Evolutionary conservation across 352 stramenopile species (phyloP).

Genomic region (Pythium dissimile): DNA sequence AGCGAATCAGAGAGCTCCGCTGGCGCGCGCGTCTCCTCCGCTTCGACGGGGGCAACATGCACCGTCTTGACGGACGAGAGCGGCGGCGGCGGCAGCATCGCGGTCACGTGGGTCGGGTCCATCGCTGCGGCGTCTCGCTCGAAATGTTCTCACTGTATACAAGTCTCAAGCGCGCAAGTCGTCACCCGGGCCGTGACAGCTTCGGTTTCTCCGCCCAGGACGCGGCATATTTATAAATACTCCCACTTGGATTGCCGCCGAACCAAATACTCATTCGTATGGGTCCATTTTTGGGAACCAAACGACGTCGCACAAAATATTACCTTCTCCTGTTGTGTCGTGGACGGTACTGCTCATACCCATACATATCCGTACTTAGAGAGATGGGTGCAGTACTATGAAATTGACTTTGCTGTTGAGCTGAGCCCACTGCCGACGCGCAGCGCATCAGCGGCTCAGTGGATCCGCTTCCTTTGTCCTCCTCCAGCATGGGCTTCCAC

Average conservation of each 20-base stretch:
- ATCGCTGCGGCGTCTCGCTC: too few species aligned
- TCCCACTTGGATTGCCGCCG: too few species aligned
- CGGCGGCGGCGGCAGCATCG: conserved; percentile 2
- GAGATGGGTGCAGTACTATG: not conserved
- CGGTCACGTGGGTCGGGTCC: not conserved
- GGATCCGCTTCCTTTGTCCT: not conserved
- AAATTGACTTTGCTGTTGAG: not conserved
- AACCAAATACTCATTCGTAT: too few species aligned
- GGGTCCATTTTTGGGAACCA: not conserved
- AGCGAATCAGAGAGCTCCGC: not conserved
- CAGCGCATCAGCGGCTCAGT: conserved; percentile 7
- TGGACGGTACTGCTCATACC: too few species aligned
- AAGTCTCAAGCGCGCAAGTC: too few species aligned
- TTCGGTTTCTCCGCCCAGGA: too few species aligned
- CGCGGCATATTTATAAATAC: too few species aligned
- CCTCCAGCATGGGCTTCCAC: conserved; percentile 52
- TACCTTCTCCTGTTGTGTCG: too few species aligned
- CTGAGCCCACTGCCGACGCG: conserved; percentile 9
- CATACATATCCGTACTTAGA: conserved; percentile 15
- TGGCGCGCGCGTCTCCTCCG: conserved; percentile 16
- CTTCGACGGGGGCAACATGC: not conserved
- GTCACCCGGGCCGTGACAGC: too few species aligned
- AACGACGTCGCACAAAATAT: too few species aligned
- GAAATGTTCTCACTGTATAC: too few species aligned
- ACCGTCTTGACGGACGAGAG: not conserved